Evolutionary conservation across 2,329 filamentous ascomycete genomes (phyloP), one percentile per base, ranked within the genome.

Genomic region (Fusarium irregulare): DNA sequence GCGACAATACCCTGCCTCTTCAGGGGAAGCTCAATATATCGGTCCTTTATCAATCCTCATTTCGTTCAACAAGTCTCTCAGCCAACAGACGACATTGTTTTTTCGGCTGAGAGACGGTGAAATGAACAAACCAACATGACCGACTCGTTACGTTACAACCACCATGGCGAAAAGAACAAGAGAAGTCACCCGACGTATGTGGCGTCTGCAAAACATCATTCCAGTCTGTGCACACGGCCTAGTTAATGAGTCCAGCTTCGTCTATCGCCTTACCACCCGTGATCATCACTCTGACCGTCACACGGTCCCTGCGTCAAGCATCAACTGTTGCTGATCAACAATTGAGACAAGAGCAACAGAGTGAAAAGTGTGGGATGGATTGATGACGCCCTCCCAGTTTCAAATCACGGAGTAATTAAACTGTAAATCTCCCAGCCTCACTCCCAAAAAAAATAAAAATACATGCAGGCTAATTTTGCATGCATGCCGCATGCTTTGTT

Each of bases 361-460:
- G n/a, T n/a, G n/a, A n/a, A n/a, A n/a, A n/a, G n/a, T n/a, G n/a
- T n/a, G 34, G 2, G 7, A n/a, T 3, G 9, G 9, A 6, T n/a
- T 0, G 16, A 37, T 18, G 32, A n/a, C 32, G 16, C 32, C 47
- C 27, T 23, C 11, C 16, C 1, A 34, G 47, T 49, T 49, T 34
- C 30, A 25, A n/a, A 34, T 50, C 21, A 37, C 28, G 47, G 21
- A 50, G 47, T 50, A 50, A 50, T 50, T 50, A 50, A 50, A 50
- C 47, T 50, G 30, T 50, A 50, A 50, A 50, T 50, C 34, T 50
- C 30, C 6, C 16, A 25, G 47, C 47, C 47, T 50, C 21, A 21
- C 47, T 28, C 27, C 27, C 3, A 11, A 37, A n/a, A 34, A 37
- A 18, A 25, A 25, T n/a, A 37, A n/a, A n/a, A 12, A 37, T 37